Conservation (phyloP, 805 yeast species). For the Clavispora fructus region DNA sequence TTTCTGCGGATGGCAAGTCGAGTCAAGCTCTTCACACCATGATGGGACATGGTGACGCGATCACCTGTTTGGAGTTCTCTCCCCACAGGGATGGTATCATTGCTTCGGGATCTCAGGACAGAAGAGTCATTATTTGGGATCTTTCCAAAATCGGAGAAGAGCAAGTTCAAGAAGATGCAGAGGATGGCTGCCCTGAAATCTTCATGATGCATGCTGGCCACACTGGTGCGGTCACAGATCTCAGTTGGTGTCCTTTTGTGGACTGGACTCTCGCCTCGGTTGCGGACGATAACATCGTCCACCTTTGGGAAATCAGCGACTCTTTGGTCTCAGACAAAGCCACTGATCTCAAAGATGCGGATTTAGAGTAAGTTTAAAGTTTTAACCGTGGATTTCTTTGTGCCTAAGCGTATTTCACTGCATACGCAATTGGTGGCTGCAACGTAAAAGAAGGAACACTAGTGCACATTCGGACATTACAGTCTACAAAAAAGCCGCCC, state of each 20-base stretch:
- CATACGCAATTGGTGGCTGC: not conserved
- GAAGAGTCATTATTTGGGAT: slow-evolving; percentile 81
- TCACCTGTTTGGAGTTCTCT: slow-evolving; percentile 72
- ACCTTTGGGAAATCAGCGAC: slow-evolving; percentile 48
- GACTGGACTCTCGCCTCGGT: slow-evolving; percentile 75
- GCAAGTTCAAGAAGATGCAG: slow-evolving; percentile 81
- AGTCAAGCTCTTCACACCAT: slow-evolving; percentile 55
- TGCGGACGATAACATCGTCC: slow-evolving; percentile 58
- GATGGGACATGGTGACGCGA: slow-evolving; percentile 74
- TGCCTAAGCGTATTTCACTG: not conserved
- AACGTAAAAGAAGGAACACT: not conserved
- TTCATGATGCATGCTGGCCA: slow-evolving; percentile 94
- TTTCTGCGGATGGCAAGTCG: slow-evolving; percentile 13
- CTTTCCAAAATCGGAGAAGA: slow-evolving; percentile 74
- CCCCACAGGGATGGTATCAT: slow-evolving; percentile 72
- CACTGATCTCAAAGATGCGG: slow-evolving; percentile 11
- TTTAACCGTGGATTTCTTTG: not conserved
- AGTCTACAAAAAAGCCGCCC: no score
- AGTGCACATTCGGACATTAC: no score
- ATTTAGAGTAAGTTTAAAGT: slow-evolving; percentile 19
- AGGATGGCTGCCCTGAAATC: slow-evolving; percentile 85
- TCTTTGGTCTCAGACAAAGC: slow-evolving; percentile 20
- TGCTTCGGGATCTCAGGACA: slow-evolving; percentile 72
- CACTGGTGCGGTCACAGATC: slow-evolving; percentile 68
- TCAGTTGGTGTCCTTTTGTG: slow-evolving; percentile 62